These are phyloP conservation scores for Medicago arabica DNA, from an alignment of 306 rosid species.

Conservation along the genomic window DNA sequence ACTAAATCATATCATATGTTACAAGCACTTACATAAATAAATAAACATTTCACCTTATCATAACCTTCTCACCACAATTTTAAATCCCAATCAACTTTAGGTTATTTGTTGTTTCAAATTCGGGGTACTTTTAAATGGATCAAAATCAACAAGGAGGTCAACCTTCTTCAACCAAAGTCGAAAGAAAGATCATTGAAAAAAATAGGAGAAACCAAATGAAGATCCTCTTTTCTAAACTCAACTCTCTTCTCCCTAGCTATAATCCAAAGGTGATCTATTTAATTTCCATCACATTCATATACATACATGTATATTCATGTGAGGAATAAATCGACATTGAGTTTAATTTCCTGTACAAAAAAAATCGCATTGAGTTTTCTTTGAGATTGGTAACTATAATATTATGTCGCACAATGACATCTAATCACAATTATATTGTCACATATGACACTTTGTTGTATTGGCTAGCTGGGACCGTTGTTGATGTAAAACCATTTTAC, in stretches of 20 bases:
- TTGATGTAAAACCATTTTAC: too few relatives aligned
- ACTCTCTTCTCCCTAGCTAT: conserved; percentile 62
- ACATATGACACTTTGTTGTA: too few relatives aligned
- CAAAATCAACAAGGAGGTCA: not conserved
- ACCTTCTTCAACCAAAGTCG: conserved; percentile 53
- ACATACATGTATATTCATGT: not conserved
- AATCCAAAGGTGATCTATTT: conserved; percentile 32
- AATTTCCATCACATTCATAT: not conserved
- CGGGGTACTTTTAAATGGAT: too few relatives aligned
- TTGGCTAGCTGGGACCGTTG: too few relatives aligned
- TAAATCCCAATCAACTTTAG: not conserved
- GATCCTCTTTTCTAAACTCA: conserved; percentile 61
- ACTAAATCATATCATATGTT: not conserved
- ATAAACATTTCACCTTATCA: not conserved
- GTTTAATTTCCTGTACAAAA: too few relatives aligned
- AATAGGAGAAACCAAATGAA: conserved; percentile 78
- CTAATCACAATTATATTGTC: too few relatives aligned
- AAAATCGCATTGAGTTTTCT: too few relatives aligned
- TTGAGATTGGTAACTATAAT: too few relatives aligned
- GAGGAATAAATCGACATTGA: not conserved
- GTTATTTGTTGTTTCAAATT: too few relatives aligned
- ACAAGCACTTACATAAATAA: not conserved
- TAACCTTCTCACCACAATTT: not conserved
- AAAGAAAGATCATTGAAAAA: conserved; percentile 70
- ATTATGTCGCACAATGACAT: too few relatives aligned